Evolutionary conservation across 2,329 filamentous ascomycete genomes (phyloP).

Genomic region (Scedosporium boydii): DNA sequence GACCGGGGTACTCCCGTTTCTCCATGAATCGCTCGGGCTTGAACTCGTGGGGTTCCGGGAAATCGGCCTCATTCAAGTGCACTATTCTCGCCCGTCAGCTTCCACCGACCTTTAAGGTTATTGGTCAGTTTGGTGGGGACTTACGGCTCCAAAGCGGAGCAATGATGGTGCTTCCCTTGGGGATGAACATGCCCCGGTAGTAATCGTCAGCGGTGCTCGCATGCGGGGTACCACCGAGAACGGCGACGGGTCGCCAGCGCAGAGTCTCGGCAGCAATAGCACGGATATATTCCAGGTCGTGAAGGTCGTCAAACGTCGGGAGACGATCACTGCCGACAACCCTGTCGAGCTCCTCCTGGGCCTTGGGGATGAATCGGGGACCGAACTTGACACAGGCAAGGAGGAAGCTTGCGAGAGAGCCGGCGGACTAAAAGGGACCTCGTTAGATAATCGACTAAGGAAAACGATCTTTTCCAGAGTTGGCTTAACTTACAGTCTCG

Average conservation of each 20-base stretch:
- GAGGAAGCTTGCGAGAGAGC: slow-evolving; percentile 37
- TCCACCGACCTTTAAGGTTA: not conserved
- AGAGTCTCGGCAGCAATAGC: slow-evolving; percentile 29
- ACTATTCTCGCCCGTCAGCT: slow-evolving; percentile 15
- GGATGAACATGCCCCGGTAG: slow-evolving; percentile 34
- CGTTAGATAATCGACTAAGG: not conserved
- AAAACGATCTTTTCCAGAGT: slow-evolving; percentile 10
- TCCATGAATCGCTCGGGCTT: slow-evolving; percentile 25
- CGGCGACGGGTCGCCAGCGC: slow-evolving; percentile 30
- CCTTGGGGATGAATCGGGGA: slow-evolving; percentile 36
- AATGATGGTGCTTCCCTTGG: slow-evolving; percentile 30
- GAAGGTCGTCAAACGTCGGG: slow-evolving; percentile 26
- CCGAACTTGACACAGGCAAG: slow-evolving; percentile 43
- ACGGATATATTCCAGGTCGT: slow-evolving; percentile 21
- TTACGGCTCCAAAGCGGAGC: slow-evolving; percentile 33
- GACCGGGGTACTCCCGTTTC: slow-evolving; percentile 24
- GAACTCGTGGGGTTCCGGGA: slow-evolving; percentile 29
- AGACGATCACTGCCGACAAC: slow-evolving; percentile 26
- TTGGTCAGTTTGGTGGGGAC: slow-evolving; percentile 5
- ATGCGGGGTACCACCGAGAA: slow-evolving; percentile 33
- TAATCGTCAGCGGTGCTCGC: slow-evolving; percentile 31
- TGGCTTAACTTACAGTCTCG: slow-evolving; percentile 29
- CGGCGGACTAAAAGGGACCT: slow-evolving; percentile 27
- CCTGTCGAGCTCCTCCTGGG: slow-evolving; percentile 28
- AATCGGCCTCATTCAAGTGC: slow-evolving; percentile 30